Evolutionary conservation across 768 basidiomycete species (phyloP).

Genomic region (Xerocomellus chrysenteron): DNA sequence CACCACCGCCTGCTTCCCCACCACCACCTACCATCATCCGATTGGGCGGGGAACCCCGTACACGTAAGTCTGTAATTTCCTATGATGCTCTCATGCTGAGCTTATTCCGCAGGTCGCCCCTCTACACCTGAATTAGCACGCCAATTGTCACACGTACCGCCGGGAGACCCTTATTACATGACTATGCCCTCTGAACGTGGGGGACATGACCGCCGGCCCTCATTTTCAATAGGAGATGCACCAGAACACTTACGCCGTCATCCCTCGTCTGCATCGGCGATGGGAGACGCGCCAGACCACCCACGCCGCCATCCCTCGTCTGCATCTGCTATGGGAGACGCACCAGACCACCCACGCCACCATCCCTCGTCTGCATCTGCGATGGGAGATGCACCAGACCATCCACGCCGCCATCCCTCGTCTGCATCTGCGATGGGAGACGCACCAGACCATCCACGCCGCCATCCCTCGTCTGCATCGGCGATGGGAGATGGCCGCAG

Average conservation of each 20-base stretch:
- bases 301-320: slow-evolving; percentile 6
- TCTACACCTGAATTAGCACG: slow-evolving; percentile 10
- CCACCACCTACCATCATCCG: slow-evolving; percentile 31
- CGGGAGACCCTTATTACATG: slow-evolving; percentile 14
- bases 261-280: slow-evolving; percentile 11
- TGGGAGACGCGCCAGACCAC: background rate
- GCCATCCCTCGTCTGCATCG: slow-evolving; percentile 10
- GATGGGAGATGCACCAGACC: background rate
- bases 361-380: slow-evolving; percentile 7
- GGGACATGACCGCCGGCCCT: background rate
- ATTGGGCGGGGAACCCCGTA: slow-evolving; percentile 18
- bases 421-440: background rate
- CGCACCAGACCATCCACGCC: background rate
- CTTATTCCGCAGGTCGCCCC: slow-evolving; percentile 15
- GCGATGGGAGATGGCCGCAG: background rate
- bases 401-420: slow-evolving; percentile 6
- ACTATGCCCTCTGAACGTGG: slow-evolving; percentile 9
- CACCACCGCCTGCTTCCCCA: slow-evolving; percentile 19
- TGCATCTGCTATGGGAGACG: background rate
- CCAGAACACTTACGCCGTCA: slow-evolving; percentile 3
- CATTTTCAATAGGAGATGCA: background rate
- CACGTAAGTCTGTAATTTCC: slow-evolving; percentile 15
- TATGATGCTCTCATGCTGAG: slow-evolving; percentile 1
- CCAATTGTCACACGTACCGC: slow-evolving; percentile 8
- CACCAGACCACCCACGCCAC: background rate